phyloP scores from a whole-genome alignment of 1,284 basidiomycete species.

The Somion occarium region DNA sequence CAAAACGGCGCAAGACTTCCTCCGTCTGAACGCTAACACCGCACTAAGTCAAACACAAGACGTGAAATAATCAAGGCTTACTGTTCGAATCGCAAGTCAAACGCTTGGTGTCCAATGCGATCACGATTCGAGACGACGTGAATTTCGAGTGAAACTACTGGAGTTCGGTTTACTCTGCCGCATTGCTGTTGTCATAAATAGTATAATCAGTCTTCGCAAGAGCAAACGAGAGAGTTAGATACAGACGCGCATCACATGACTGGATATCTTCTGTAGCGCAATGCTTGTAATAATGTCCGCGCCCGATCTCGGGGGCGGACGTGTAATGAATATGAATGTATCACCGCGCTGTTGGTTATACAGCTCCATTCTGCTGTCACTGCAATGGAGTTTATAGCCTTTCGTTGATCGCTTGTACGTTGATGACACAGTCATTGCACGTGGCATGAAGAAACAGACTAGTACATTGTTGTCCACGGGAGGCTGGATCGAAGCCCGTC shows the following conservation, averaged over 20 bases:
- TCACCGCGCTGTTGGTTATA: slow-evolving; percentile 47
- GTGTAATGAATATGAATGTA: slow-evolving; percentile 55
- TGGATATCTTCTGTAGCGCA: slow-evolving; percentile 56
- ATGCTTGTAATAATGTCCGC: slow-evolving; percentile 52
- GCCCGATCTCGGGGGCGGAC: slow-evolving; percentile 39
- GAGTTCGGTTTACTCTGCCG: slow-evolving; percentile 46
- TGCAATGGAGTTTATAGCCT: slow-evolving; percentile 52
- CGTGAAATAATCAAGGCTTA: slow-evolving; percentile 28
- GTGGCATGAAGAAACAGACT: slow-evolving; percentile 57
- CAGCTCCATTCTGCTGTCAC: slow-evolving; percentile 49
- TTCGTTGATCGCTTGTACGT: slow-evolving; percentile 44
- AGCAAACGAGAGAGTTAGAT: not conserved
- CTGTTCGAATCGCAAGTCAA: slow-evolving; percentile 65
- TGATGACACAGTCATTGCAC: slow-evolving; percentile 40
- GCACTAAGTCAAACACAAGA: not conserved
- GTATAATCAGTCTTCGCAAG: not conserved
- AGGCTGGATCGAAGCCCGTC: slow-evolving; percentile 22
- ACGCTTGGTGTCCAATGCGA: slow-evolving; percentile 55
- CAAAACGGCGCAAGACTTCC: slow-evolving; percentile 45
- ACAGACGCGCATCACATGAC: slow-evolving; percentile 43
- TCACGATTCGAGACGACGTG: slow-evolving; percentile 67
- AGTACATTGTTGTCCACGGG: slow-evolving; percentile 54
- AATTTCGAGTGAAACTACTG: slow-evolving; percentile 50
- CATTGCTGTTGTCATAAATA: no score
- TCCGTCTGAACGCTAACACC: slow-evolving; percentile 51